These are phyloP conservation scores for Salicornia ramosissima DNA, from an alignment of 148 eudicot genomes.

Conservation along the genomic window DNA sequence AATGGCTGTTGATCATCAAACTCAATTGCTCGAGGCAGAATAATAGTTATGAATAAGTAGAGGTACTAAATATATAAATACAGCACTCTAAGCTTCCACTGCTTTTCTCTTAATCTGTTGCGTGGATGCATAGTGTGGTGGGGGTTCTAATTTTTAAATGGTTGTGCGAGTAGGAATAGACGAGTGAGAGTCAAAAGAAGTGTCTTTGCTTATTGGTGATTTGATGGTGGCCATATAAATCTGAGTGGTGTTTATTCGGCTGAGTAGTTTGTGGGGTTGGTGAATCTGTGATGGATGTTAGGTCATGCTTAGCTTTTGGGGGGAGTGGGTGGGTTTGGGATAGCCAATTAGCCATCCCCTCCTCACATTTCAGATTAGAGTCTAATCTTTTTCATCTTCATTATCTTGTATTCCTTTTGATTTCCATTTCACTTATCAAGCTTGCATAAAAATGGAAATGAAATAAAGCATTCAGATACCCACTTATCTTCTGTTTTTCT, in stretches of 20 bases:
- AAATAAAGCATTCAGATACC: no score
- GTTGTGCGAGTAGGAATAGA: neutral
- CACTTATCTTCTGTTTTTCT: no score
- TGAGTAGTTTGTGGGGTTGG: neutral
- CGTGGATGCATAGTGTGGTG: neutral
- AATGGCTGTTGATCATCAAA: neutral
- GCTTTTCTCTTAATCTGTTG: neutral
- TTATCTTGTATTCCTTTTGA: no score
- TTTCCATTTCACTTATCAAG: no score
- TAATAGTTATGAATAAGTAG: neutral
- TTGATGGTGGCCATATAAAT: neutral
- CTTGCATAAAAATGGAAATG: no score
- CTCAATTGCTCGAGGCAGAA: neutral
- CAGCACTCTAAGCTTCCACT: neutral
- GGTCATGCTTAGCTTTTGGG: no score
- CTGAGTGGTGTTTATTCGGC: neutral
- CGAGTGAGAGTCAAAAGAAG: neutral
- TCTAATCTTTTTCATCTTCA: no score
- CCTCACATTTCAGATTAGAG: no score
- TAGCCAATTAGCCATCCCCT: no score
- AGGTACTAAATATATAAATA: neutral
- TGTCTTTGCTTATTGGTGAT: neutral
- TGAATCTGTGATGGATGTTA: neutral
- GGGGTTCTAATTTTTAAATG: neutral
- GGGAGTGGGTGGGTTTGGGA: no score